A percentile compares a stretch with the other conserved stretches of the same genome.
These are phyloP conservation scores for Tolypocladium sp. DNA, from an alignment of 2,329 filamentous ascomycete species.

Conservation along the genomic window DNA sequence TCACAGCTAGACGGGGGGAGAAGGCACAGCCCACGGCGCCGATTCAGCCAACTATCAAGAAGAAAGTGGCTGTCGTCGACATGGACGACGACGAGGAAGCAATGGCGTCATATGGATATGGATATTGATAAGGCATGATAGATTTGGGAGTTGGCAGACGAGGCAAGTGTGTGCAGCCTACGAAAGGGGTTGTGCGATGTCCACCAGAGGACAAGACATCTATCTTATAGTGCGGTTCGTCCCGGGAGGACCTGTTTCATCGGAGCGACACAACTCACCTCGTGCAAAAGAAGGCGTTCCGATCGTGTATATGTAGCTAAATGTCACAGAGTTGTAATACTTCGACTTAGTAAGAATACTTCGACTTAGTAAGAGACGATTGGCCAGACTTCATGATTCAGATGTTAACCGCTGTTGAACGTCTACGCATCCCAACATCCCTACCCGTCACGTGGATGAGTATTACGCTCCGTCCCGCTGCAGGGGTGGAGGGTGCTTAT, in stretches of 20 bases:
- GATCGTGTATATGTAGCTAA: background rate
- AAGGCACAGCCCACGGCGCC: background rate
- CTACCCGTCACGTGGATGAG: background rate
- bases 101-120: slow-evolving; percentile 24
- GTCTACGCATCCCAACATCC: too few species aligned
- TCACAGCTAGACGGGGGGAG: slow-evolving; percentile 23
- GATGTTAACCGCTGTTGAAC: background rate
- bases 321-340: background rate
- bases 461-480: background rate
- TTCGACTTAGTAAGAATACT: background rate
- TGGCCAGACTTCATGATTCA: background rate
- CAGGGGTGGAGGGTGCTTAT: background rate
- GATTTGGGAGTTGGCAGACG: background rate
- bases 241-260: background rate
- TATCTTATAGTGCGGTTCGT: background rate
- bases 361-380: background rate
- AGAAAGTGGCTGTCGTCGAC: slow-evolving; percentile 13
- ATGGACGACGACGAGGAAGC: slow-evolving; percentile 42
- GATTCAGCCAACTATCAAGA: slow-evolving; percentile 7
- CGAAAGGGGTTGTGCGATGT: background rate
- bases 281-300: background rate
- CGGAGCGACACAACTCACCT: background rate
- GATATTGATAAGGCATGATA: background rate
- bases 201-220: background rate
- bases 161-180: background rate